These are phyloP conservation scores for Coemansia sp. DNA, from an alignment of 192 early-diverging fungal genomes.

Conservation along the genomic window DNA sequence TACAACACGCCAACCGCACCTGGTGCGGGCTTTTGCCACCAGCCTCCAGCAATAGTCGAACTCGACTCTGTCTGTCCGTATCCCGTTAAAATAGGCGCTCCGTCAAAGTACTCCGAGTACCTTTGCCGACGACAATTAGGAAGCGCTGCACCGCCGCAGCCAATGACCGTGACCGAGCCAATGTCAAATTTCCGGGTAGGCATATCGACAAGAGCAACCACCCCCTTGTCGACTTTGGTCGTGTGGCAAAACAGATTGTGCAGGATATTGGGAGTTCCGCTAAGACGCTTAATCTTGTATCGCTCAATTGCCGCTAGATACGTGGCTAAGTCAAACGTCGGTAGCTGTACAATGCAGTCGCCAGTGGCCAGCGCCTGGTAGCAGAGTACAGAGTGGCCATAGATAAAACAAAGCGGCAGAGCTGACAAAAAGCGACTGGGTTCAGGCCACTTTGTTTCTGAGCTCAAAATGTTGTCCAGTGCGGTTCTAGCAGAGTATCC, in stretches of 20 bases:
- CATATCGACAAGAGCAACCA: neutral
- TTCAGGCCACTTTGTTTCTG: neutral
- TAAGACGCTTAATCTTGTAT: slow-evolving; percentile 17
- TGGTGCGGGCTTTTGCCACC: slow-evolving; percentile 1
- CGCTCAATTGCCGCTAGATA: slow-evolving; percentile 34
- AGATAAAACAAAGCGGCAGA: slow-evolving; percentile 26
- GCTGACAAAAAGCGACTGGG: slow-evolving; percentile 16
- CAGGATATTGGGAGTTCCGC: slow-evolving; percentile 18
- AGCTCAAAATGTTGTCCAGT: neutral
- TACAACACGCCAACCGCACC: slow-evolving; percentile 43
- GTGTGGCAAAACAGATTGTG: slow-evolving; percentile 15
- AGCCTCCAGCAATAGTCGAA: slow-evolving; percentile 23
- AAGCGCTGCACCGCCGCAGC: slow-evolving; percentile 39
- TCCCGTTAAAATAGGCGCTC: slow-evolving; percentile 9
- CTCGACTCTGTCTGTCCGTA: slow-evolving; percentile 44
- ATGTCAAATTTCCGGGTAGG: slow-evolving; percentile 14
- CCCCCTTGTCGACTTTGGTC: neutral
- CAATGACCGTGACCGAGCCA: slow-evolving; percentile 22
- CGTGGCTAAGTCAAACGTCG: neutral
- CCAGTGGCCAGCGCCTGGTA: slow-evolving; percentile 35
- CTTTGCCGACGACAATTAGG: slow-evolving; percentile 9
- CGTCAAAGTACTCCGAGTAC: slow-evolving; percentile 28
- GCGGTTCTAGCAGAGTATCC: slow-evolving; percentile 12
- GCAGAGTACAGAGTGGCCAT: slow-evolving; percentile 40
- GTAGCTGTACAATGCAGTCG: slow-evolving; percentile 30